phyloP scores from a whole-genome alignment of 2,329 filamentous ascomycete genomes.

The Ascochyta pisi region DNA sequence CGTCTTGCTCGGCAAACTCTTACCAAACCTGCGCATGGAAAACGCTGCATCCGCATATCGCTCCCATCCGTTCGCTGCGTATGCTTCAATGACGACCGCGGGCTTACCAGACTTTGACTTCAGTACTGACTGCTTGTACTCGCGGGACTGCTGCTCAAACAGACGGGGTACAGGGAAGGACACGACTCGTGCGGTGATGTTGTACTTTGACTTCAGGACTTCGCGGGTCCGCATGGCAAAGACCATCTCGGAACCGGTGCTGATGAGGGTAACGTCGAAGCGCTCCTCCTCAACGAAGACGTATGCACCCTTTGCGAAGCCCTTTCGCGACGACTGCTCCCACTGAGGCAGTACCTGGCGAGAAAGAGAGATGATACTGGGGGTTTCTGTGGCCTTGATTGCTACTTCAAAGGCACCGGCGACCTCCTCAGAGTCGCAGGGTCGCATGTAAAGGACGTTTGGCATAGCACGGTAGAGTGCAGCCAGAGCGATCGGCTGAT shows the following conservation, averaged over 20 bases:
- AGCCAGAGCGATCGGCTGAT: slow-evolving; percentile 66
- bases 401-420: slow-evolving; percentile 61
- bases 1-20: slow-evolving; percentile 60
- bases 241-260: slow-evolving; percentile 55
- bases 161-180: slow-evolving; percentile 56
- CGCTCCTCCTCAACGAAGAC: slow-evolving; percentile 52
- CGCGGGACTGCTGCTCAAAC: slow-evolving; percentile 53
- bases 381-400: slow-evolving; percentile 50
- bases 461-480: slow-evolving; percentile 67
- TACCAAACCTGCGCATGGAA: slow-evolving; percentile 60
- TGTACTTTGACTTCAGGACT: slow-evolving; percentile 43
- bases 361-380: slow-evolving; percentile 58
- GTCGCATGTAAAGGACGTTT: slow-evolving; percentile 66
- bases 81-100: slow-evolving; percentile 65
- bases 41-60: slow-evolving; percentile 63
- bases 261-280: slow-evolving; percentile 50
- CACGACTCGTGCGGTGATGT: slow-evolving; percentile 53
- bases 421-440: slow-evolving; percentile 64
- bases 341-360: slow-evolving; percentile 54
- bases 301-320: slow-evolving; percentile 55
- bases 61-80: slow-evolving; percentile 63
- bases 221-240: slow-evolving; percentile 53
- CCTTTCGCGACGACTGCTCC: slow-evolving; percentile 50
- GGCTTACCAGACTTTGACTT: slow-evolving; percentile 51
- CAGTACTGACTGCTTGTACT: slow-evolving; percentile 55